These are phyloP conservation scores for Pyrus communis DNA, from an alignment of 306 rosid genomes.

Conservation along the genomic window DNA sequence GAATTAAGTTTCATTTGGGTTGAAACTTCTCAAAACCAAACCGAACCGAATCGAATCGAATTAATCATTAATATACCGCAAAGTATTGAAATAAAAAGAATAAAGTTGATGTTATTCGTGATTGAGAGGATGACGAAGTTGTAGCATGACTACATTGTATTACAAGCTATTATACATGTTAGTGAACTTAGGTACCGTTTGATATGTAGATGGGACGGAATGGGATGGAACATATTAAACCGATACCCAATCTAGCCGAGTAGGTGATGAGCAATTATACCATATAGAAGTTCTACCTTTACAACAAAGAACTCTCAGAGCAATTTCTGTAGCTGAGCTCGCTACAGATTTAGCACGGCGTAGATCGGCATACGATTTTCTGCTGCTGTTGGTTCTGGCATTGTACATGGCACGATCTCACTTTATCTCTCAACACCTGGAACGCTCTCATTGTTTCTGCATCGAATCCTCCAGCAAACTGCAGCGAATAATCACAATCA, in stretches of 20 bases:
- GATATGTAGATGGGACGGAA: too few relatives aligned
- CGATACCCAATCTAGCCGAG: too few relatives aligned
- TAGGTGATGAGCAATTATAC: background rate
- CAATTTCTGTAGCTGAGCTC: slow-evolving; percentile 68
- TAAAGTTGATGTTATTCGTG: background rate
- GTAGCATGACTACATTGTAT: background rate
- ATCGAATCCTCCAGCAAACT: slow-evolving; percentile 98
- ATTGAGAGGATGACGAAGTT: background rate
- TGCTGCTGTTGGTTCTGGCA: slow-evolving; percentile 76
- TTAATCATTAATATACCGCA: background rate
- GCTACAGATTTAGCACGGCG: slow-evolving; percentile 68
- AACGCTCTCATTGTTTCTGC: slow-evolving; percentile 94
- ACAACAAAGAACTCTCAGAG: slow-evolving; percentile 23
- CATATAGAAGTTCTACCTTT: slow-evolving; percentile 28
- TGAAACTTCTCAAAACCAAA: too few relatives aligned
- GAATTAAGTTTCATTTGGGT: too few relatives aligned
- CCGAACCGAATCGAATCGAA: background rate
- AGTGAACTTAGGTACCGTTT: background rate
- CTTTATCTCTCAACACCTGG: slow-evolving; percentile 90
- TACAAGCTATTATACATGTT: background rate
- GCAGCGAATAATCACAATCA: slow-evolving; percentile 17
- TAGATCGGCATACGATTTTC: slow-evolving; percentile 55
- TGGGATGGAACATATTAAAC: too few relatives aligned
- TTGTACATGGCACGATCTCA: slow-evolving; percentile 76
- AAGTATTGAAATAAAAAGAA: background rate